Evolutionary conservation across 441 rosid species (phyloP).

Genomic region (Syzygium syzygioides): DNA sequence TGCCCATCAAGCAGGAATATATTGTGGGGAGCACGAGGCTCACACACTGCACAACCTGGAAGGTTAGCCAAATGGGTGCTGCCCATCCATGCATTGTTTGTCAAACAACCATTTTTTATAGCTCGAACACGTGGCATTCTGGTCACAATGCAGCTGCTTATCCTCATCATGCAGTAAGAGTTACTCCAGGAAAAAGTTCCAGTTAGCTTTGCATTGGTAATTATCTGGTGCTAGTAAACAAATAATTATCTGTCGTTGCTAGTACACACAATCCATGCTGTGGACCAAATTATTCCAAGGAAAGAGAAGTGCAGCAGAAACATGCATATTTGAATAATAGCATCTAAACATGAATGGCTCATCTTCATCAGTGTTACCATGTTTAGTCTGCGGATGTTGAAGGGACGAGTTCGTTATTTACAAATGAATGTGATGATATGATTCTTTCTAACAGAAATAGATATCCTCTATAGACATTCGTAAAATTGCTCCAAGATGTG

Average conservation of each 20-base stretch:
- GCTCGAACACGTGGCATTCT: not conserved
- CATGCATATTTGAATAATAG: not conserved
- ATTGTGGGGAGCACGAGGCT: not conserved
- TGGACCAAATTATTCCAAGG: not conserved
- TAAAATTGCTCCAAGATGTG: not conserved
- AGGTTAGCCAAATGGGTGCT: not conserved
- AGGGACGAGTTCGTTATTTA: not conserved
- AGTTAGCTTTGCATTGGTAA: not conserved
- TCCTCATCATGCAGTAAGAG: not conserved
- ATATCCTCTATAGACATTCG: not conserved
- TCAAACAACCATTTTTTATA: not conserved
- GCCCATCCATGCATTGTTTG: not conserved
- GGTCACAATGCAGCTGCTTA: not conserved
- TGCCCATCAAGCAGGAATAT: not conserved
- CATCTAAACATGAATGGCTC: not conserved
- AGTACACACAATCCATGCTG: not conserved
- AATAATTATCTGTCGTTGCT: not conserved
- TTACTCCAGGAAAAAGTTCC: not conserved
- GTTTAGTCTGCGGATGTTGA: not conserved
- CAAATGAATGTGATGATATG: not conserved
- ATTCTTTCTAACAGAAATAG: not conserved
- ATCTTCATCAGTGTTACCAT: not conserved
- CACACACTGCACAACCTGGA: not conserved
- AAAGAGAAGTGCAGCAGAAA: not conserved
- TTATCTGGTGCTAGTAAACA: not conserved